A percentile compares a stretch with the other conserved stretches of the same genome.
phyloP scores from a whole-genome alignment of 129 eudicot genomes.

The Helianthus tuberosus region DNA sequence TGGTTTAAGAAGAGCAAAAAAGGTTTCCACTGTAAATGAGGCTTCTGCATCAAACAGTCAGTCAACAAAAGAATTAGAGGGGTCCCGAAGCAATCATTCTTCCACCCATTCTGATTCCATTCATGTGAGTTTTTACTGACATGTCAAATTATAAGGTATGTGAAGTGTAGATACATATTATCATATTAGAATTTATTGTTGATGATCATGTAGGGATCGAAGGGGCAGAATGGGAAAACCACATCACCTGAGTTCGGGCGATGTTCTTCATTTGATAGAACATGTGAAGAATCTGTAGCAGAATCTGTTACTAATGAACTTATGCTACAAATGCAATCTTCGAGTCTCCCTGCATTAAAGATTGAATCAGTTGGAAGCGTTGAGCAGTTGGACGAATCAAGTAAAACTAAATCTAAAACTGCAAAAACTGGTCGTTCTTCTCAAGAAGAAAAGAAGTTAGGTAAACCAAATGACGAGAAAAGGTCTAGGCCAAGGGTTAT shows the following conservation, averaged over 20 bases:
- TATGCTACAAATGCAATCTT: conserved; percentile 66
- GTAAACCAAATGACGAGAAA: conserved; percentile 73
- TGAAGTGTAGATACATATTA: conserved; percentile 8
- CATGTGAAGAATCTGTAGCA: conserved; percentile 91
- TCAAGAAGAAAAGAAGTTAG: conserved; percentile 82
- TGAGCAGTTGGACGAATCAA: conserved; percentile 70
- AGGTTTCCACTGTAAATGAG: conserved; percentile 59
- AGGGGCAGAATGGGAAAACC: conserved; percentile 59
- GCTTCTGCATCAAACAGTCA: conserved; percentile 64
- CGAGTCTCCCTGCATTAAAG: conserved; percentile 48
- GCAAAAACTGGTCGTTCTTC: conserved; percentile 82
- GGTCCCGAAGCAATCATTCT: conserved; percentile 48
- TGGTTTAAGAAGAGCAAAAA: conserved; percentile 84
- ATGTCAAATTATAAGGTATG: background rate
- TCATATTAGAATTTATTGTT: conserved; percentile 12
- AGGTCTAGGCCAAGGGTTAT: conserved; percentile 76
- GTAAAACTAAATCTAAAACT: conserved; percentile 40
- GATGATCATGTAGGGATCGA: conserved; percentile 53
- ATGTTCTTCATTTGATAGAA: conserved; percentile 83
- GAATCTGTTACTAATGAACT: conserved; percentile 94
- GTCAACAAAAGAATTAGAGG: conserved; percentile 61
- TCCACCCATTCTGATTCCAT: conserved; percentile 46
- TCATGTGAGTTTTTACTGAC: conserved; percentile 55
- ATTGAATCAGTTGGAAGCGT: conserved; percentile 41
- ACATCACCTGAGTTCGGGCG: conserved; percentile 65